Evolutionary conservation across 129 eudicot species (phyloP), one percentile per base, ranked within the genome.

Genomic region (Sambucus nigra): DNA sequence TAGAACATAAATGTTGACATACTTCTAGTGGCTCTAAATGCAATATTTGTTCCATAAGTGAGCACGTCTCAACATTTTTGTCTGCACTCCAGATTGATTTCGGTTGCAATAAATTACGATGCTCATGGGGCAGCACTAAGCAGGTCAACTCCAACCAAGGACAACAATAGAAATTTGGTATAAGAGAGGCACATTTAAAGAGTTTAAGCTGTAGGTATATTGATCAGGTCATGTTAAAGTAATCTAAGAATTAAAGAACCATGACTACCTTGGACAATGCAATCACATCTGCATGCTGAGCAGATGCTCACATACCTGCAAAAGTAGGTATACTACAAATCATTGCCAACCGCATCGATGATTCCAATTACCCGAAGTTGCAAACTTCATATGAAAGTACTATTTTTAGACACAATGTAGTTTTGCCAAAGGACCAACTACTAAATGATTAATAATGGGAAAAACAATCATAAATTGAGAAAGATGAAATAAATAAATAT

Each of bases 71-170:
- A n/a, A 44, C 57, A n/a, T n/a, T n/a, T 68, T 82, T 66, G 39
- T 86, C 99, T 32, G 89, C 76, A 70, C 69, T 79, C 99, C 99
- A 91, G 28, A 91, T 91, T 55, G 95, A 91, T 66, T 67, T 72
- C 27, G 95, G 65, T 40, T 76, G 69, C 71, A 91, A 39, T 74
- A 91, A 65, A 66, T 62, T 28, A 59, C 73, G 46, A 51, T 85
- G 79, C 73, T 82, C 84, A 29, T 68, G 69, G 40, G 99, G 87
- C 63, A 91, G 73, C 68, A 83, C 59, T 56, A 91, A 74, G 78
- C 99, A 86, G 68, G 87, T 91, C 67, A 91, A 71, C 99, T 91
- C 84, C 13, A 2, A 15, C 42, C 35, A 8, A 3, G 13, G 42
- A 35, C 6, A 35, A 35, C 42, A 3, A 12, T 35, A 3, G 42